Conservation (phyloP, 148 eudicot species). For the Silene uniflora region DNA sequence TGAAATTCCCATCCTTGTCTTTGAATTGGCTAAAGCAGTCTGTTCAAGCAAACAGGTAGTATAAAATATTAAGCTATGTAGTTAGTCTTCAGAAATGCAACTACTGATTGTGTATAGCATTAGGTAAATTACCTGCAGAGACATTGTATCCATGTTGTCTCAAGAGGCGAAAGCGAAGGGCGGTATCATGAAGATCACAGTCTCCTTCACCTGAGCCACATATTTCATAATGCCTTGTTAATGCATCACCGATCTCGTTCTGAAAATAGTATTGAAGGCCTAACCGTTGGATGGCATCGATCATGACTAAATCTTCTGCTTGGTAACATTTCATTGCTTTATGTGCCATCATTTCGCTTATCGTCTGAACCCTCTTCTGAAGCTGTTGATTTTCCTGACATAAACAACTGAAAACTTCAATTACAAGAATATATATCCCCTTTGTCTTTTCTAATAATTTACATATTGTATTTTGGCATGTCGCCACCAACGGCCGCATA, state of each 20-base stretch:
- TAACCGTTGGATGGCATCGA: slow-evolving; percentile 31
- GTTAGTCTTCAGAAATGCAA: no score
- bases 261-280: slow-evolving; percentile 37
- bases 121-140: slow-evolving; percentile 29
- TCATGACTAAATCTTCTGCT: slow-evolving; percentile 24
- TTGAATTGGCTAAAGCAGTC: slow-evolving; percentile 44
- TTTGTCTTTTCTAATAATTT: no score
- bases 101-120: no score
- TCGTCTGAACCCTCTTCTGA: slow-evolving; percentile 7
- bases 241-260: slow-evolving; percentile 30
- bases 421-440: no score
- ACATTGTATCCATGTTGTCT: slow-evolving; percentile 47
- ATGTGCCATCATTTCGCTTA: not conserved
- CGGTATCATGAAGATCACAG: slow-evolving; percentile 32
- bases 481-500: no score
- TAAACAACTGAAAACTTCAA: not conserved
- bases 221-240: slow-evolving; percentile 11
- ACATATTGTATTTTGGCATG: no score
- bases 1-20: slow-evolving; percentile 37
- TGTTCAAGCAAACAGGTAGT: slow-evolving; percentile 14
- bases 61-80: no score
- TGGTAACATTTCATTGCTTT: not conserved
- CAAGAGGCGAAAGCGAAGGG: slow-evolving; percentile 44
- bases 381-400: slow-evolving; percentile 3
- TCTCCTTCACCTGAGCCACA: not conserved